Base-by-base conservation (phyloP, 805 yeast genomes). In the Wickerhamiella sorbophila region DNA sequence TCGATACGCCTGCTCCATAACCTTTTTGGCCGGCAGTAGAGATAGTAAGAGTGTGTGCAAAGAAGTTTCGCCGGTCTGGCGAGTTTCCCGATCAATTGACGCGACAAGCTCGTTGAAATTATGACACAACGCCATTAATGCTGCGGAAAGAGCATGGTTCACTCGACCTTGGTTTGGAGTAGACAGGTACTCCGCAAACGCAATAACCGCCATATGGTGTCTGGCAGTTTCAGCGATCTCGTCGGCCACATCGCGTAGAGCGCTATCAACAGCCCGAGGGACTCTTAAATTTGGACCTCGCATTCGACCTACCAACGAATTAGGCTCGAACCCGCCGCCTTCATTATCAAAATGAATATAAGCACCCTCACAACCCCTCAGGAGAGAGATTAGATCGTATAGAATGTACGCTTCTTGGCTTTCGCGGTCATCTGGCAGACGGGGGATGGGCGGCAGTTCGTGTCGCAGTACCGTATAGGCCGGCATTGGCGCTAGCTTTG, bases 261-360 rank as follows among this genome's bases (percentile, higher is more conserved):
- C 73, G 1, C 80, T 69, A 52, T 84, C 94, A 52, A 91, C 63
- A 44, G 72, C 75, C 49, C 75, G 79, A 33, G 81, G 77, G 20
- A 85, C 71, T 47, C 74, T 70, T 58, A 71, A 86, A 45, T 79
- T 88, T 1, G 94, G 93, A 0, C 93, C 94, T 12, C 56, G 57
- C 3, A 79, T 59, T 35, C 70, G 57, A 27, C 69, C 64, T 12
- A 60, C 63, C 8, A 57, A 61, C 27, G 60, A 55, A 0, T 46
- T 44, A 0, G 77, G 75, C 51, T 75, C 72, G 53, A 72, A 83
- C 17, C 29, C 29, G 6, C 29, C 29, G 12, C 12, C 12, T 24
- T 24, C 29, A 6, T 6, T 24, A 12, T 24, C 12, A 54, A 71
- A 84, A 35, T 86, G 64, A 29, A 88, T 73, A 53, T 80, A 84